Conservation (phyloP, 2,329 filamentous ascomycete genomes). For the Ophiocordyceps camponoti-rufipedis region DNA sequence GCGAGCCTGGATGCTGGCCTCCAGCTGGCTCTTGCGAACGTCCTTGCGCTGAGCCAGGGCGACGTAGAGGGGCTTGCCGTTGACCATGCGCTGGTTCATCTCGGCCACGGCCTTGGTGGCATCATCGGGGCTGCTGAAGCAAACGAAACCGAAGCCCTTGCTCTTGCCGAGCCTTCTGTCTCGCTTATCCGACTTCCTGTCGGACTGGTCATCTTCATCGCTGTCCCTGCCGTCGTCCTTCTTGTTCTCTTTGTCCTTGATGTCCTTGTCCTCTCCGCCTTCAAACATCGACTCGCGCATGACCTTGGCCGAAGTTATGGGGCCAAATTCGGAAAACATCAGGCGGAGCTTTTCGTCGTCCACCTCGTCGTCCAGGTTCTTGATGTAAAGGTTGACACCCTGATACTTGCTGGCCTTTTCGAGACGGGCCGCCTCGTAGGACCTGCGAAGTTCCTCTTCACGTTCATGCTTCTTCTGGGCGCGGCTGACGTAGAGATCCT, state of each 20-base stretch:
- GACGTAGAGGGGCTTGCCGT: slow-evolving; percentile 92
- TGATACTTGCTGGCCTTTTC: slow-evolving; percentile 99
- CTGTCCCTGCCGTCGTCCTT: slow-evolving; percentile 24
- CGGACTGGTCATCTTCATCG: slow-evolving; percentile 24
- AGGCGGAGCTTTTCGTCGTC: slow-evolving; percentile 95
- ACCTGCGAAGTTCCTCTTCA: slow-evolving; percentile 96
- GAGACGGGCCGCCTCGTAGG: slow-evolving; percentile 90
- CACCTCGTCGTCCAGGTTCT: slow-evolving; percentile 93
- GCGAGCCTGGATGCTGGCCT: slow-evolving; percentile 96
- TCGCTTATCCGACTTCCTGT: slow-evolving; percentile 37
- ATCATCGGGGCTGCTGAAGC: slow-evolving; percentile 98
- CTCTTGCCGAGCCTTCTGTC: slow-evolving; percentile 78
- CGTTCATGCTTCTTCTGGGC: slow-evolving; percentile 99
- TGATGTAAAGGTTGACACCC: slow-evolving; percentile 98
- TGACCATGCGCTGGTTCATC: slow-evolving; percentile 99
- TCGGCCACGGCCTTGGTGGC: slow-evolving; percentile 97
- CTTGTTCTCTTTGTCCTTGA: slow-evolving; percentile 34
- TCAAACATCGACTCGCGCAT: slow-evolving; percentile 69
- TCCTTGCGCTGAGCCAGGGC: slow-evolving; percentile 98
- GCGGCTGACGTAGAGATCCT: slow-evolving; percentile 94
- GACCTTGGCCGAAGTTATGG: slow-evolving; percentile 96
- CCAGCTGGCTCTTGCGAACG: slow-evolving; percentile 96
- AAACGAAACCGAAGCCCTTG: slow-evolving; percentile 99
- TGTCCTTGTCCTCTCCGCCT: slow-evolving; percentile 34
- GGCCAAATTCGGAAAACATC: slow-evolving; percentile 79